phyloP scores from a whole-genome alignment of 2,329 filamentous ascomycete species.

The Scolecobasidium constrictum region DNA sequence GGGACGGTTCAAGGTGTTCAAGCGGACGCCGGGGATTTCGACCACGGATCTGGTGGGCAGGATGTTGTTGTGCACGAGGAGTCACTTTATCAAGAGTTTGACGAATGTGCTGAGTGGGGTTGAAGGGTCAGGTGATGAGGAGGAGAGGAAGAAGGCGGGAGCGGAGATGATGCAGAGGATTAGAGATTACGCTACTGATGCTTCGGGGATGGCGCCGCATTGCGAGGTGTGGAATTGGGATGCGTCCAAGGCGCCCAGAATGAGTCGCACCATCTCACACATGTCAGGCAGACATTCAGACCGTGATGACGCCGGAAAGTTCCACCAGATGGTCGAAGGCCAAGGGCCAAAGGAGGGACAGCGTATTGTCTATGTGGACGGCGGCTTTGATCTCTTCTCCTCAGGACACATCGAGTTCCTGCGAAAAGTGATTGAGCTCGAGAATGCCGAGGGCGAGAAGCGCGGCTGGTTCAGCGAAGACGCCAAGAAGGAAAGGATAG shows the following conservation, averaged over 20 bases:
- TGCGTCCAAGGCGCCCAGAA: slow-evolving; percentile 35
- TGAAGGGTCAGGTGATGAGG: slow-evolving; percentile 59
- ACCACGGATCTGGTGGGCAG: slow-evolving; percentile 96
- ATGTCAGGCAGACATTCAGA: neutral
- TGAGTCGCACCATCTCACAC: slow-evolving; percentile 14
- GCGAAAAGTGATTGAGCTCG: slow-evolving; percentile 59
- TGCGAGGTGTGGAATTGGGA: slow-evolving; percentile 81
- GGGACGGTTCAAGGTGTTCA: slow-evolving; percentile 89
- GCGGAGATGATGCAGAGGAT: slow-evolving; percentile 67
- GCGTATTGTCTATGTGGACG: slow-evolving; percentile 86
- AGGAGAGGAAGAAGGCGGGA: slow-evolving; percentile 55
- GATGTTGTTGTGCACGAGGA: slow-evolving; percentile 92
- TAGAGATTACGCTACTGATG: slow-evolving; percentile 76
- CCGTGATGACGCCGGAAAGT: slow-evolving; percentile 25
- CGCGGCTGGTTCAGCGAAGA: slow-evolving; percentile 66
- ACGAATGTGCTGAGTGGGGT: slow-evolving; percentile 55
- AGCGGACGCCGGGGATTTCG: slow-evolving; percentile 89
- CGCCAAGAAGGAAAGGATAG: slow-evolving; percentile 50
- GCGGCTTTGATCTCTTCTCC: slow-evolving; percentile 92
- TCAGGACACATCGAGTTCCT: slow-evolving; percentile 96
- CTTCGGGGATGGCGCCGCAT: slow-evolving; percentile 66
- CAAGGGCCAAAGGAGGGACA: slow-evolving; percentile 65
- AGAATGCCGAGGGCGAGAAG: slow-evolving; percentile 56
- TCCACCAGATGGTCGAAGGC: slow-evolving; percentile 59
- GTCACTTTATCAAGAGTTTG: slow-evolving; percentile 81